These are phyloP conservation scores for Scedosporium apiospermum DNA, from an alignment of 2,329 filamentous ascomycete species.

Conservation along the genomic window DNA sequence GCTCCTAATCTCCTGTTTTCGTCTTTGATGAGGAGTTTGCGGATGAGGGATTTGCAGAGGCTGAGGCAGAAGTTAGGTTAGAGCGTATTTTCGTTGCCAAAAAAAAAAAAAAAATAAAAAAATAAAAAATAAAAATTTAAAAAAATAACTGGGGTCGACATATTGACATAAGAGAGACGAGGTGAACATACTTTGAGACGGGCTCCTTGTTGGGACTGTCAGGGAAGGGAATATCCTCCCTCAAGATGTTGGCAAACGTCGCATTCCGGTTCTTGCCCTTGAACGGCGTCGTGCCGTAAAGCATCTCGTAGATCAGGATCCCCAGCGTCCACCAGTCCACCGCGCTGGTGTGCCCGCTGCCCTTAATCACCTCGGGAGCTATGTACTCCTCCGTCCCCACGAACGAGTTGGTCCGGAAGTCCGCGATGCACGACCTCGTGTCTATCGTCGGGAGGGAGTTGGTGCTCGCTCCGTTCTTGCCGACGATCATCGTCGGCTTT, in stretches of 20 bases:
- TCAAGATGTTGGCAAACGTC: slow-evolving; percentile 93
- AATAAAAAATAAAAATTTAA: no score
- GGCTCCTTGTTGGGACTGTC: slow-evolving; percentile 76
- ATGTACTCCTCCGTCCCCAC: slow-evolving; percentile 99
- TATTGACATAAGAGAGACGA: neutral
- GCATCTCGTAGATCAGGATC: slow-evolving; percentile 97
- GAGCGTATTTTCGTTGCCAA: slow-evolving; percentile 7
- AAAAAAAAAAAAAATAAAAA: no score
- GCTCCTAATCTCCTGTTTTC: slow-evolving; percentile 89
- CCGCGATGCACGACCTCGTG: slow-evolving; percentile 94
- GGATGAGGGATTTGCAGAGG: slow-evolving; percentile 90
- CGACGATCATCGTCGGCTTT: slow-evolving; percentile 95
- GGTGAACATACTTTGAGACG: slow-evolving; percentile 72
- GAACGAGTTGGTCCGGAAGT: slow-evolving; percentile 97
- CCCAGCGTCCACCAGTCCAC: slow-evolving; percentile 99
- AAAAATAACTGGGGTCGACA: no score
- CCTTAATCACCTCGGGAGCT: slow-evolving; percentile 96
- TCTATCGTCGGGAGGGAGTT: slow-evolving; percentile 92
- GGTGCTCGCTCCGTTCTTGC: slow-evolving; percentile 76
- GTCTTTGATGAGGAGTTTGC: slow-evolving; percentile 96
- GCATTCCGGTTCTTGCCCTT: slow-evolving; percentile 99
- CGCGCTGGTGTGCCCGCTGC: slow-evolving; percentile 93
- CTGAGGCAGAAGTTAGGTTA: slow-evolving; percentile 32
- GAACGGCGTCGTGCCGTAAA: slow-evolving; percentile 96
- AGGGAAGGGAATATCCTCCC: slow-evolving; percentile 93